Evolutionary conservation across 2,329 filamentous ascomycete genomes (phyloP), one percentile per base, ranked within the genome.

Genomic region (Cadophora sp.): DNA sequence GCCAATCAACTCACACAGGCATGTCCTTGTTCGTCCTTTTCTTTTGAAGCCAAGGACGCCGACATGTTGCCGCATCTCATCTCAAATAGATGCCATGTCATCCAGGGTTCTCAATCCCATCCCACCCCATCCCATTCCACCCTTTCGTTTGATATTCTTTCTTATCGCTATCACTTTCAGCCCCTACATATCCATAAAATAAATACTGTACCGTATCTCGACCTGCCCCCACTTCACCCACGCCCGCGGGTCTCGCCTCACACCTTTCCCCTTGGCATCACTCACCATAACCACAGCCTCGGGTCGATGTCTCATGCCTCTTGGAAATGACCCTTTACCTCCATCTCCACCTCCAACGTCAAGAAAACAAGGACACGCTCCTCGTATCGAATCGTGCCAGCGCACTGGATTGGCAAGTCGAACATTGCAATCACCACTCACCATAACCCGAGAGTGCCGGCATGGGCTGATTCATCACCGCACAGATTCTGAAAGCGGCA

Each of bases 281-380:
- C 18, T 56, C n/a, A 36, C 18, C 53, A 22, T 22, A 56, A 39
- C 53, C 53, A 56, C 53, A 56, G 33, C 11, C 33, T 30, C 53
- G 53, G 53, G 30, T 39, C n/a, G 18, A 22, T 39, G 53, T 41
- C 53, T 41, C 33, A 39, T 11, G 18, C 27, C 27, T 56, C 33
- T 22, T 39, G 53, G 53, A 56, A 41, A 41, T 20, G 27, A 33
- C 8, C 45, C 45, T 55, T 14, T 6, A 30, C 27, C 27, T 30
- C 27, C 27, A 20, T n/a, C 45, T 55, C 27, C 16, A 30, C 27
- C 27, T 30, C 27, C 27, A 30, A 30, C 27, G 3, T 30, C 27
- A 30, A 30, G 27, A 30, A 30, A 30, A 30, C n/a, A 20, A 4
- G 16, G 30, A 20, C n/a, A 20, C 9, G 30, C 30, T 22, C n/a